Conservation (phyloP, 179 eudicot genomes). For the Gypsophila paniculata region DNA sequence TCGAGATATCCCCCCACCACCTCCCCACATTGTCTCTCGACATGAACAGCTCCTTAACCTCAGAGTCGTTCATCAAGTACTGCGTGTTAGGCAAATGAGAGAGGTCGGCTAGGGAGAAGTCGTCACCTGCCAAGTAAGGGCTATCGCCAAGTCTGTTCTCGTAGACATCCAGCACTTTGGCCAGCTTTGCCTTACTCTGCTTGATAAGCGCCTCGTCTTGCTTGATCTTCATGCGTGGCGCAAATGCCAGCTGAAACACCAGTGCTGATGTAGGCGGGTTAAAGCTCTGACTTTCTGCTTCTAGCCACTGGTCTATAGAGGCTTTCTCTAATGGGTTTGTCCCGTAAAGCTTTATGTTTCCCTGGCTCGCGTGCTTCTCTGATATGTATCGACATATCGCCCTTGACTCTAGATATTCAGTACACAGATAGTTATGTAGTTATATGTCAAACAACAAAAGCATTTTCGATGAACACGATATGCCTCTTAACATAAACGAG, state of each 20-base stretch:
- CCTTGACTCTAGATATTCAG: conserved; percentile 52
- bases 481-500: too few relatives aligned
- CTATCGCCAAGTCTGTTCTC: conserved; percentile 65
- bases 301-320: conserved; percentile 85
- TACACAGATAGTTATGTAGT: neutral
- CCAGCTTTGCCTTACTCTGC: conserved; percentile 58
- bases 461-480: neutral
- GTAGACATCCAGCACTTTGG: conserved; percentile 71
- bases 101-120: conserved; percentile 77
- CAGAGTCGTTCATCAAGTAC: conserved; percentile 50
- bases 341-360: conserved; percentile 59
- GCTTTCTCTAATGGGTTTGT: conserved; percentile 67
- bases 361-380: conserved; percentile 53
- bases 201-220: conserved; percentile 64
- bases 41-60: conserved; percentile 48
- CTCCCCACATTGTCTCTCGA: conserved; percentile 67
- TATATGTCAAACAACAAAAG: neutral
- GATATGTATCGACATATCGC: conserved; percentile 73
- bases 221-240: conserved; percentile 66
- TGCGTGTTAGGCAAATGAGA: conserved; percentile 69
- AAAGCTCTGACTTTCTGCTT: conserved; percentile 73
- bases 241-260: conserved; percentile 72
- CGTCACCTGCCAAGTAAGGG: conserved; percentile 63
- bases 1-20: conserved; percentile 80
- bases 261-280: conserved; percentile 57